Percentiles rank a stretch among this genome's conserved stretches.
These are phyloP conservation scores for Wickerhamiella nectarea DNA, from an alignment of 805 yeast species.

Conservation along the genomic window DNA sequence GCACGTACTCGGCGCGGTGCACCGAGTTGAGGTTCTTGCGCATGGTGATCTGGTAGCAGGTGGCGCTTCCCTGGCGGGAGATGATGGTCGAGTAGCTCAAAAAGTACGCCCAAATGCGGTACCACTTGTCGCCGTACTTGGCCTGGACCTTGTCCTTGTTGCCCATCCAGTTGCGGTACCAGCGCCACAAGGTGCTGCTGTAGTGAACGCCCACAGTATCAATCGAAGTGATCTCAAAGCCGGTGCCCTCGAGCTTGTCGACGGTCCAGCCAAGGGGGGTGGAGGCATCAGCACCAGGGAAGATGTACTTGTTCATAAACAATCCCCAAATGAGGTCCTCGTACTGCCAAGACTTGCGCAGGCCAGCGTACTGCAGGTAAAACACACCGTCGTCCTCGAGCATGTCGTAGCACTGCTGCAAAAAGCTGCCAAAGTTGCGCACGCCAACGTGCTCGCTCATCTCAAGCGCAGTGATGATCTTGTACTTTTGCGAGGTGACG, in stretches of 20 bases:
- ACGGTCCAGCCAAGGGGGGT: constrained; percentile 81
- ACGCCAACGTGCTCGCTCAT: constrained; percentile 97
- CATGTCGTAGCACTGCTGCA: constrained; percentile 70
- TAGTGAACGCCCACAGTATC: constrained; percentile 90
- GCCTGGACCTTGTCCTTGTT: constrained; percentile 61
- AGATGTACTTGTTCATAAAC: constrained; percentile 89
- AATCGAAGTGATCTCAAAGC: constrained; percentile 69
- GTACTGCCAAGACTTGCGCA: constrained; percentile 87
- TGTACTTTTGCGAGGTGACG: constrained; percentile 46
- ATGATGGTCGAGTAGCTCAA: constrained; percentile 69
- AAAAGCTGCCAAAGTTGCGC: constrained; percentile 61
- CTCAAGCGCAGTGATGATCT: constrained; percentile 81
- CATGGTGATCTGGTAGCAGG: constrained; percentile 80
- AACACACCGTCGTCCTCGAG: constrained; percentile 85
- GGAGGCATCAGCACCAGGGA: constrained; percentile 96
- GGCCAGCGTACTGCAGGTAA: constrained; percentile 78
- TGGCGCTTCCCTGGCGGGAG: constrained; percentile 86
- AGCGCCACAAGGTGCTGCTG: constrained; percentile 80
- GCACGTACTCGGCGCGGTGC: constrained; percentile 71
- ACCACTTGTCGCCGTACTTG: constrained; percentile 84
- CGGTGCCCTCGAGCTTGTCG: constrained; percentile 63
- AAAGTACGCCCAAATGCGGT: constrained; percentile 85
- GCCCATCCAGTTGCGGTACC: constrained; percentile 90
- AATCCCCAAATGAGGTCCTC: constrained; percentile 91
- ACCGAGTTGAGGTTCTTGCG: constrained; percentile 79